These are phyloP conservation scores for Pseudogymnoascus sp. DNA, from an alignment of 2,329 filamentous ascomycete genomes.

Conservation along the genomic window DNA sequence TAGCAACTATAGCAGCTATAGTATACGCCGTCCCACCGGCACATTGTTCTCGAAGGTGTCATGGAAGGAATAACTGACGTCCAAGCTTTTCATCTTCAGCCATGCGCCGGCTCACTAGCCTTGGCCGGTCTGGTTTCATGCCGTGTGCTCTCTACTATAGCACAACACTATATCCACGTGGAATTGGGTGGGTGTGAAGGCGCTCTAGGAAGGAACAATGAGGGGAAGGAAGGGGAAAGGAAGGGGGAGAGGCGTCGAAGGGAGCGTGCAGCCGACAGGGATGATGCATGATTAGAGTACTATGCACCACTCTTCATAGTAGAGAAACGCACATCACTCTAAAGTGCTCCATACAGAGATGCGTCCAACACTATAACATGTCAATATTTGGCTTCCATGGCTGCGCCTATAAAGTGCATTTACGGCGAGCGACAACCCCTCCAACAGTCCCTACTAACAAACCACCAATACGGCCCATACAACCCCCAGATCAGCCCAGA, in stretches of 20 bases:
- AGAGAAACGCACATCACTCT: neutral
- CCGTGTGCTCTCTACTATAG: neutral
- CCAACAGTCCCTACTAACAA: no score
- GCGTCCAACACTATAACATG: neutral
- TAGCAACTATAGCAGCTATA: neutral
- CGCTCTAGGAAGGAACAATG: neutral
- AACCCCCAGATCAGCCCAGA: neutral
- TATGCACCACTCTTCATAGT: neutral
- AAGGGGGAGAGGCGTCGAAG: neutral
- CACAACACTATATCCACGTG: neutral
- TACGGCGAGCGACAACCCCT: neutral
- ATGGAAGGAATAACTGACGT: neutral
- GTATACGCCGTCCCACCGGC: neutral
- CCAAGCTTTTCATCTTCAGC: neutral
- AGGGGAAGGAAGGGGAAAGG: neutral
- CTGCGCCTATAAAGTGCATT: neutral
- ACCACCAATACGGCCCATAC: no score
- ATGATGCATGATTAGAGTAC: neutral
- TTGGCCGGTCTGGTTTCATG: slow-evolving; percentile 1
- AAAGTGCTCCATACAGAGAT: neutral
- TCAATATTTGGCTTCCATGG: neutral
- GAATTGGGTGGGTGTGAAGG: neutral
- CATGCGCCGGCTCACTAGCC: neutral
- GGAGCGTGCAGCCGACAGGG: neutral
- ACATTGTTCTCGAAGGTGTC: slow-evolving; percentile 5